Evolutionary conservation across 495 filamentous ascomycete species (phyloP).

Genomic region (Oidiodendron maius): DNA sequence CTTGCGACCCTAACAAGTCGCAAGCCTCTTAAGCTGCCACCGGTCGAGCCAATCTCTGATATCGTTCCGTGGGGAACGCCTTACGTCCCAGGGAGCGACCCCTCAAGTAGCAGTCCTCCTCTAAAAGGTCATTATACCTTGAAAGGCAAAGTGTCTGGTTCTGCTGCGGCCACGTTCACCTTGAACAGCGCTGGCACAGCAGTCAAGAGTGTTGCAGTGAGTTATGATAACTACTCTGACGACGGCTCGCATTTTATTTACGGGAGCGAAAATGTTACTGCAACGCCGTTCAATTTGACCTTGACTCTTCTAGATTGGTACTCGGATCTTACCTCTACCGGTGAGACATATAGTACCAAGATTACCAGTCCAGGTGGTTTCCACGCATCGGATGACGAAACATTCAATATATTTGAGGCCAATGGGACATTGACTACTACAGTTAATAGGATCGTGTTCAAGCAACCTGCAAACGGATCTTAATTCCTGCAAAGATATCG

Average conservation of each 20-base stretch:
- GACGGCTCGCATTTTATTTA: conserved; percentile 15
- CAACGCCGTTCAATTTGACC: background rate
- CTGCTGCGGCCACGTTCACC: conserved; percentile 4
- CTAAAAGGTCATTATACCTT: conserved; percentile 16
- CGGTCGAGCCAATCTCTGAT: conserved; percentile 9
- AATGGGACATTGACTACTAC: conserved; percentile 20
- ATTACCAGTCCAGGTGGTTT: conserved; percentile 20
- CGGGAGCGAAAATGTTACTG: conserved; percentile 18
- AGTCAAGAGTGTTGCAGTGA: conserved; percentile 9
- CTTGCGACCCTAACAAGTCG: conserved; percentile 21
- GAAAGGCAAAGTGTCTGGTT: conserved; percentile 10
- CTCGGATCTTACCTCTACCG: conserved; percentile 13
- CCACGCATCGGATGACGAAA: conserved; percentile 14
- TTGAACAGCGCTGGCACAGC: background rate
- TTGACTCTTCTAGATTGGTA: conserved; percentile 15
- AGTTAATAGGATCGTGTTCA: conserved; percentile 10
- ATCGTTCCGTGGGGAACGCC: conserved; percentile 18
- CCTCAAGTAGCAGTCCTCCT: background rate
- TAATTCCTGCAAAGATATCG: too few species aligned
- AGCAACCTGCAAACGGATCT: conserved; percentile 19
- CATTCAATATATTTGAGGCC: conserved; percentile 14
- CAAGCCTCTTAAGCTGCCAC: conserved; percentile 1
- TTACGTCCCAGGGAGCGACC: conserved; percentile 15
- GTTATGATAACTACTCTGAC: conserved; percentile 18
- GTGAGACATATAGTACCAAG: conserved; percentile 13